Evolutionary conservation across 2,329 filamentous ascomycete genomes (phyloP).

Genomic region (Cercospora sesami): DNA sequence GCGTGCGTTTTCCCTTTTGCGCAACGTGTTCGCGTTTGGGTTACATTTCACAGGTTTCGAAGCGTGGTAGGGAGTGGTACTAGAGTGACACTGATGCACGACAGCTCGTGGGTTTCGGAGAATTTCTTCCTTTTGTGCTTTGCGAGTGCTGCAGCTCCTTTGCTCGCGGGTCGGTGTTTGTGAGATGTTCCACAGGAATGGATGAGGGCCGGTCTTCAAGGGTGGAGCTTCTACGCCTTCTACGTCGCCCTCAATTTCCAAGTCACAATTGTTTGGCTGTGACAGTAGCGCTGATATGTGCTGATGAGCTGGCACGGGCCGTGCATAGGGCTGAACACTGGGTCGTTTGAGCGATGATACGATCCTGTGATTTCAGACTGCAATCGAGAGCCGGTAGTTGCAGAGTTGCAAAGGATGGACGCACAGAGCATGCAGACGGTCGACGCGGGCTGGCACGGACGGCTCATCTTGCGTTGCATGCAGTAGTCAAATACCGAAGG

Average conservation of each 20-base stretch:
- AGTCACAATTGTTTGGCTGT: not conserved
- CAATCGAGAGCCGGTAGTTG: not conserved
- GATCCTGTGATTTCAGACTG: not conserved
- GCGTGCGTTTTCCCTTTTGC: not conserved
- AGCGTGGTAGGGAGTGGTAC: not conserved
- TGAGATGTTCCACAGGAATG: not conserved
- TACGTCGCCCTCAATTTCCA: not conserved
- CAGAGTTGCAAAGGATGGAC: not conserved
- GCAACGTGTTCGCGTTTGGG: not conserved
- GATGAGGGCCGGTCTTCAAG: not conserved
- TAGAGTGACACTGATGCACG: not conserved
- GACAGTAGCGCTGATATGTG: not conserved
- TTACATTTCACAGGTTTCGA: slow-evolving; percentile 3
- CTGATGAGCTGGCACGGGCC: not conserved
- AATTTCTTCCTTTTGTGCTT: slow-evolving; percentile 3
- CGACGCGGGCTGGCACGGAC: not conserved
- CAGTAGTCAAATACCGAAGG: not conserved
- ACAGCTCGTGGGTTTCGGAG: slow-evolving; percentile 7
- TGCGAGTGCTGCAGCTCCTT: not conserved
- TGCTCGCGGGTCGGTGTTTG: not conserved
- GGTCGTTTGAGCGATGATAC: not conserved
- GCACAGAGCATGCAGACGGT: not conserved
- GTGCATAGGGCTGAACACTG: not conserved
- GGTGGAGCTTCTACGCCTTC: not conserved
- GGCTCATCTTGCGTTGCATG: not conserved